Percentiles rank a stretch among this genome's conserved stretches.
These are phyloP conservation scores for Phyllosticta citribraziliensis DNA, from an alignment of 2,329 filamentous ascomycete species.

Conservation along the genomic window DNA sequence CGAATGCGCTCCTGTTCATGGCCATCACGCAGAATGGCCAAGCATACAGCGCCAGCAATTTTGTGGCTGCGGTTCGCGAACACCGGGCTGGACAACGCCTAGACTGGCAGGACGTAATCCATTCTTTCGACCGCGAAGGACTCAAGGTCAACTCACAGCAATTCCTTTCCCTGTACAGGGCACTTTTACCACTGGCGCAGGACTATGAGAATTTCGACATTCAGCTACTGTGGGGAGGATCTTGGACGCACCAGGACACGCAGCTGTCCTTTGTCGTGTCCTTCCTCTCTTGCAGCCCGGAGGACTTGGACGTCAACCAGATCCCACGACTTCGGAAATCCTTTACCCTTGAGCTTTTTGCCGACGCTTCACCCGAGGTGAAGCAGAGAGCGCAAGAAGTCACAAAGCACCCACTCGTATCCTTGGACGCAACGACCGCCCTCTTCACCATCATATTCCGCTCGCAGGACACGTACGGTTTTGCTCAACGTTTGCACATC, in stretches of 20 bases:
- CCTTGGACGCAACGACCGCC: slow-evolving; percentile 67
- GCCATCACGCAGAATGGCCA: slow-evolving; percentile 52
- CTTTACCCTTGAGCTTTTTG: slow-evolving; percentile 58
- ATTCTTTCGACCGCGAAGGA: slow-evolving; percentile 69
- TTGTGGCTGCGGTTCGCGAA: slow-evolving; percentile 49
- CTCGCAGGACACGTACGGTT: slow-evolving; percentile 47
- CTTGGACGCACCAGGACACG: slow-evolving; percentile 77
- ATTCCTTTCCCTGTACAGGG: slow-evolving; percentile 72
- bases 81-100: slow-evolving; percentile 46
- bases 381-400: slow-evolving; percentile 55
- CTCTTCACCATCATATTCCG: slow-evolving; percentile 54
- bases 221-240: slow-evolving; percentile 78
- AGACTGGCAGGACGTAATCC: slow-evolving; percentile 61
- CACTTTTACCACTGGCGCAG: slow-evolving; percentile 61
- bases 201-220: slow-evolving; percentile 63
- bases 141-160: slow-evolving; percentile 68
- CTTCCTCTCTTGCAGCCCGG: slow-evolving; percentile 64
- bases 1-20: slow-evolving; percentile 65
- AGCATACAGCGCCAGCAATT: slow-evolving; percentile 57
- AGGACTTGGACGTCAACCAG: slow-evolving; percentile 71
- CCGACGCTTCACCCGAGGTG: slow-evolving; percentile 49
- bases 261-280: slow-evolving; percentile 91
- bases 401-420: slow-evolving; percentile 78
- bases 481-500: slow-evolving; percentile 46
- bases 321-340: slow-evolving; percentile 74